Percentiles rank a stretch among this genome's conserved stretches.
phyloP scores from a whole-genome alignment of 352 stramenopile genomes.

The Achlya hypogyna region DNA sequence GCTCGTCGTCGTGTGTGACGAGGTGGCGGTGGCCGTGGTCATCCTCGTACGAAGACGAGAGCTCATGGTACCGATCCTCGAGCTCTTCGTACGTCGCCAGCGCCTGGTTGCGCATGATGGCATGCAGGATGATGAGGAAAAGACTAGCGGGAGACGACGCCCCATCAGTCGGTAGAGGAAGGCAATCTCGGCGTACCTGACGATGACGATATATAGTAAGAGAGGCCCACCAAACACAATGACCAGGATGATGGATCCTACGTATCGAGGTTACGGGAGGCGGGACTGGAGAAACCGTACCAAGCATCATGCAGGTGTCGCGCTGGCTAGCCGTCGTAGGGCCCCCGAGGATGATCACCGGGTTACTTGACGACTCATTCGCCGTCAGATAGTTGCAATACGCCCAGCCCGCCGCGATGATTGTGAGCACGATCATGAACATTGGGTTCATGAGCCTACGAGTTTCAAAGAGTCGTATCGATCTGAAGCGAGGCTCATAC shows the following conservation, averaged over 20 bases:
- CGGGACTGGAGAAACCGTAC: background rate
- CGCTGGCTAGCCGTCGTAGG: slow-evolving; percentile 2
- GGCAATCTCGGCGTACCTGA: background rate
- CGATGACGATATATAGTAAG: background rate
- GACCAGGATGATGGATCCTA: slow-evolving; percentile 9
- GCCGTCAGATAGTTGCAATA: slow-evolving; percentile 15
- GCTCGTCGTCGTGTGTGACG: background rate
- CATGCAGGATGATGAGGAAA: slow-evolving; percentile 5
- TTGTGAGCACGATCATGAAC: slow-evolving; percentile 7
- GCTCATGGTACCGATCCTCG: slow-evolving; percentile 2
- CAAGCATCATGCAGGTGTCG: slow-evolving; percentile 7
- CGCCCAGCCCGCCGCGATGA: background rate
- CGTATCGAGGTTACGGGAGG: no score
- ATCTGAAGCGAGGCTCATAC: background rate
- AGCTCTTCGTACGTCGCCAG: slow-evolving; percentile 6
- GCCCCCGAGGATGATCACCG: slow-evolving; percentile 11
- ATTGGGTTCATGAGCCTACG: slow-evolving; percentile 8
- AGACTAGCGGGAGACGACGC: background rate
- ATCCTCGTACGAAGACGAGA: background rate
- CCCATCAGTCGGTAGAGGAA: background rate
- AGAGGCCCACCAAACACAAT: slow-evolving; percentile 9
- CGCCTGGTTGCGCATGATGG: slow-evolving; percentile 12
- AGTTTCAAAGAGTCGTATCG: background rate
- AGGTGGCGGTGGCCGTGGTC: slow-evolving; percentile 7
- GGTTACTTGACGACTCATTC: background rate